Percentiles rank a stretch among this genome's conserved stretches.
These are phyloP conservation scores for Carallia brachiata DNA, from an alignment of 345 rosid genomes.

Conservation along the genomic window DNA sequence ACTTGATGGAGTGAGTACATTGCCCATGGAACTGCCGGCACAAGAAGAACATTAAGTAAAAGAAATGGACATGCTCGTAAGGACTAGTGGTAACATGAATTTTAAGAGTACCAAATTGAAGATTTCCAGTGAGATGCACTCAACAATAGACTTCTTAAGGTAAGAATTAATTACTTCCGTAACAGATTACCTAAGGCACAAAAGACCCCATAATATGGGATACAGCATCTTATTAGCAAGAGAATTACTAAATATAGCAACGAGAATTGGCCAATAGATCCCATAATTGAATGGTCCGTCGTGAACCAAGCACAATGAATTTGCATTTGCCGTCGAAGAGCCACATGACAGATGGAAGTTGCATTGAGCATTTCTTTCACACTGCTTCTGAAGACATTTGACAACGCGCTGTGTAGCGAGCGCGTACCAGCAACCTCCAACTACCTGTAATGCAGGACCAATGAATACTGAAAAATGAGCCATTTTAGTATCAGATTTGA, in stretches of 20 bases:
- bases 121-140: no score
- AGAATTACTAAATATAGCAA: conserved; percentile 52
- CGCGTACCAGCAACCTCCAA: conserved; percentile 70
- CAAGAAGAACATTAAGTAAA: not conserved
- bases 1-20: conserved; percentile 59
- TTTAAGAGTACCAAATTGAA: no score
- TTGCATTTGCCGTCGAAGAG: conserved; percentile 12
- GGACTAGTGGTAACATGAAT: no score
- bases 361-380: conserved; percentile 30
- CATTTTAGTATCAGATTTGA: not conserved
- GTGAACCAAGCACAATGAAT: conserved; percentile 45
- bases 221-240: conserved; percentile 49
- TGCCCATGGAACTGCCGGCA: conserved; percentile 50
- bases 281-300: conserved; percentile 49
- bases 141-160: not conserved
- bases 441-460: conserved; percentile 32
- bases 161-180: not conserved
- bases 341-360: conserved; percentile 37
- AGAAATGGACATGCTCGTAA: not conserved
- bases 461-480: no score
- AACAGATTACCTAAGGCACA: conserved; percentile 47
- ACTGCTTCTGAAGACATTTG: conserved; percentile 44
- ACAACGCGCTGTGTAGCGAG: conserved; percentile 47
- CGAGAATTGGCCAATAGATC: conserved; percentile 52
- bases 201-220: conserved; percentile 68